A percentile compares a stretch with the other conserved stretches of the same genome.
Conservation (phyloP, 164 flowering plant genomes). For the Buxus sempervirens region DNA sequence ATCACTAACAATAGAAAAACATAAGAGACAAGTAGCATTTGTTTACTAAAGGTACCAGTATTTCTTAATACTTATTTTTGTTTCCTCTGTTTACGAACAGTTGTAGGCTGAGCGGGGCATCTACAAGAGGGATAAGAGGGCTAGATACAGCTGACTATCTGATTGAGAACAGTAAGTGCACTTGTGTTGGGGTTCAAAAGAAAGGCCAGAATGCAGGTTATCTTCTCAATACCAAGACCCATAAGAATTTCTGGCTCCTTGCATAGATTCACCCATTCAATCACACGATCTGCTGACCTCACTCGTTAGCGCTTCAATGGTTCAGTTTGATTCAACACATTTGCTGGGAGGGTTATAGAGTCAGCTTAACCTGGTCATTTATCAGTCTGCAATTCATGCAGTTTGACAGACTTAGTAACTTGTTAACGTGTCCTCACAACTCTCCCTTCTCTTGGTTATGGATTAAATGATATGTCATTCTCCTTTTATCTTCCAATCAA, state of each 20-base stretch:
- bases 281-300: background rate
- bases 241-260: slow-evolving; percentile 69
- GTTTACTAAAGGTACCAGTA: too few species aligned
- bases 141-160: slow-evolving; percentile 59
- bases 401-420: background rate
- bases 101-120: slow-evolving; percentile 33
- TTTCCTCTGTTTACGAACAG: slow-evolving; percentile 3
- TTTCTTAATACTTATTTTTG: background rate
- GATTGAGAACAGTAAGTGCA: slow-evolving; percentile 69
- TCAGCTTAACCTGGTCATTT: background rate
- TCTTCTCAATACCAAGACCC: slow-evolving; percentile 64
- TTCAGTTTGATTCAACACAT: background rate
- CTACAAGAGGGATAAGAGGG: slow-evolving; percentile 33
- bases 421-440: background rate
- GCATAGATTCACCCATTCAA: slow-evolving; percentile 25
- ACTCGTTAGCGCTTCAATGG: background rate
- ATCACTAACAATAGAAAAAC: too few species aligned
- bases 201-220: slow-evolving; percentile 70
- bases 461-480: slow-evolving; percentile 3
- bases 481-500: background rate
- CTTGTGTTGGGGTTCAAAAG: slow-evolving; percentile 68
- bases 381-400: background rate
- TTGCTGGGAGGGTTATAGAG: background rate
- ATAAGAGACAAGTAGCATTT: too few species aligned
- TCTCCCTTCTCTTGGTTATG: slow-evolving; percentile 11